Conservation (phyloP, 2,329 filamentous ascomycete genomes). For the Epicoccum nigrum region DNA sequence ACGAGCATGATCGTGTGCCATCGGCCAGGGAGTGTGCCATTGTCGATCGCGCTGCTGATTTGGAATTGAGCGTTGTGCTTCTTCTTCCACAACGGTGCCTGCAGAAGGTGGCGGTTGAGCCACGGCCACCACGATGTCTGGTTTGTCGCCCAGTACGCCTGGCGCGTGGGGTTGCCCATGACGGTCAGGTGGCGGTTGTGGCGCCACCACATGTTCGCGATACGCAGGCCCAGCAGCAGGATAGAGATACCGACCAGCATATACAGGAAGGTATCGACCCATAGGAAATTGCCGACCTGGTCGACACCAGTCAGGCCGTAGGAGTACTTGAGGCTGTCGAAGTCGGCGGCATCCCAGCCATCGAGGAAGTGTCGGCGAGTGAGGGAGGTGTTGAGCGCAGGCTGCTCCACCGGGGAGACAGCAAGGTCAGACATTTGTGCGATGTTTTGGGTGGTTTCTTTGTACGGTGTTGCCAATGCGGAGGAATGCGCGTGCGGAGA, state of each 20-base stretch:
- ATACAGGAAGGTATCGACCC: constrained; percentile 53
- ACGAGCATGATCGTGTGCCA: constrained; percentile 74
- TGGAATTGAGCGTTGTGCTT: constrained; percentile 79
- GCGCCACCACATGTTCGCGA: constrained; percentile 50
- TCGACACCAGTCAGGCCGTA: constrained; percentile 57
- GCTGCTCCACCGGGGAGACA: constrained; percentile 16
- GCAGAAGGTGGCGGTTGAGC: constrained; percentile 68
- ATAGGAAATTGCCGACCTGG: constrained; percentile 55
- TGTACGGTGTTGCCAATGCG: constrained; percentile 9
- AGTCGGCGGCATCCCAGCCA: constrained; percentile 38
- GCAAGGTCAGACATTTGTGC: constrained; percentile 32
- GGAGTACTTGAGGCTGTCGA: constrained; percentile 46
- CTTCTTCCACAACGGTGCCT: constrained; percentile 74
- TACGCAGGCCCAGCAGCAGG: constrained; percentile 50
- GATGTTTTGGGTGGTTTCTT: constrained; percentile 5
- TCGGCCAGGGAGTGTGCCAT: constrained; percentile 79
- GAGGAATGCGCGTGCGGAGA: constrained; percentile 17
- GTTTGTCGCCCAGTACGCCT: constrained; percentile 56
- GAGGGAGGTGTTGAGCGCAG: constrained; percentile 19
- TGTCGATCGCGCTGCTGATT: constrained; percentile 69
- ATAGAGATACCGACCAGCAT: constrained; percentile 41
- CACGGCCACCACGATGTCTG: constrained; percentile 58
- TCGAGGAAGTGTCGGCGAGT: constrained; percentile 35
- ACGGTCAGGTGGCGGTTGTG: constrained; percentile 55
- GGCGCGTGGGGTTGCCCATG: constrained; percentile 49